phyloP scores from a whole-genome alignment of 2,329 filamentous ascomycete species.

The Aspergillus novofumigatus region DNA sequence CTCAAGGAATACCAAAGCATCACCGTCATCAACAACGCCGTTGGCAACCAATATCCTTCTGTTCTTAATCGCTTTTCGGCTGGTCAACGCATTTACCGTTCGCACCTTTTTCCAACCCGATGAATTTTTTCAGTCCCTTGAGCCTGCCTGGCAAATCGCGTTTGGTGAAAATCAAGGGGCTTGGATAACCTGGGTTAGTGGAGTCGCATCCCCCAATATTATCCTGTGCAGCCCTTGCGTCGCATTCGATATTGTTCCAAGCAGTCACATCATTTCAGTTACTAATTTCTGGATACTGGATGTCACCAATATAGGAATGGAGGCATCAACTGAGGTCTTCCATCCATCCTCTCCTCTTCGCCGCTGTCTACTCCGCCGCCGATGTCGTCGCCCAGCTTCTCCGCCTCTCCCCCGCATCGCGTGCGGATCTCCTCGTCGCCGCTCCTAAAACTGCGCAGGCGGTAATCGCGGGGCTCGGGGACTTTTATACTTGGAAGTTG shows the following conservation, averaged over 20 bases:
- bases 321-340: constrained; percentile 80
- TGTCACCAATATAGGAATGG: constrained; percentile 70
- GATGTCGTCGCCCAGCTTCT: constrained; percentile 55
- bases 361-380: constrained; percentile 63
- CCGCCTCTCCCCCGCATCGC: constrained; percentile 50
- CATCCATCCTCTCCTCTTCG: constrained; percentile 84
- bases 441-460: constrained; percentile 75
- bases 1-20: not conserved
- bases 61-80: constrained; percentile 61
- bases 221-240: not conserved
- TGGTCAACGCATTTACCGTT: constrained; percentile 73
- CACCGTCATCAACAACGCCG: constrained; percentile 5
- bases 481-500: constrained; percentile 85
- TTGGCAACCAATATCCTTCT: constrained; percentile 29
- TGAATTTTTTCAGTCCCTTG: constrained; percentile 93
- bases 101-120: constrained; percentile 96
- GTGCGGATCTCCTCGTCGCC: constrained; percentile 64
- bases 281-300: constrained; percentile 3
- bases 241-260: not conserved
- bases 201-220: not conserved
- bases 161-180: constrained; percentile 75
- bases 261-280: not conserved
- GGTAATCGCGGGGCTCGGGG: constrained; percentile 68
- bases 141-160: constrained; percentile 86
- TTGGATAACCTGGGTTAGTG: constrained; percentile 90